Percentiles rank a stretch among this genome's conserved stretches.
These are phyloP conservation scores for Saraca asoca DNA, from an alignment of 331 rosid species.

Conservation along the genomic window DNA sequence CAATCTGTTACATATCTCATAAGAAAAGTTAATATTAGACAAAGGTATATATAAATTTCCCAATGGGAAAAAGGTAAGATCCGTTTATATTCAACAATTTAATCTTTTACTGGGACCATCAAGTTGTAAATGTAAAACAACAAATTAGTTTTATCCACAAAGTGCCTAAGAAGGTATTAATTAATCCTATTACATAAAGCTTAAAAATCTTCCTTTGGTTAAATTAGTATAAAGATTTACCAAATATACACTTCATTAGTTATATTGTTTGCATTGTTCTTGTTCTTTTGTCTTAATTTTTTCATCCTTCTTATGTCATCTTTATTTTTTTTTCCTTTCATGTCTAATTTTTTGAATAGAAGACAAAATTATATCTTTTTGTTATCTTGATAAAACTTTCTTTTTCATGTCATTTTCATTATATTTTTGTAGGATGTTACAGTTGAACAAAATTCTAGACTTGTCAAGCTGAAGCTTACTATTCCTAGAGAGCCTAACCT, in stretches of 20 bases:
- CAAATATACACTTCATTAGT: conserved; percentile 8
- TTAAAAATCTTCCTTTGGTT: conserved; percentile 26
- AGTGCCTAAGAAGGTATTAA: conserved; percentile 72
- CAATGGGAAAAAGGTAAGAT: no score
- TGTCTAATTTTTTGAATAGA: conserved; percentile 19
- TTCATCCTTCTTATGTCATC: neutral
- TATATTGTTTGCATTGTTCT: conserved; percentile 5
- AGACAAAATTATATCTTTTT: conserved; percentile 13
- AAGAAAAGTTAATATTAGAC: no score
- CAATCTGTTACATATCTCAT: no score
- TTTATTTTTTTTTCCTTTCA: conserved; percentile 10
- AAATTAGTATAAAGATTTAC: conserved; percentile 16
- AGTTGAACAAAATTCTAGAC: conserved; percentile 50
- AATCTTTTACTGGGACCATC: no score
- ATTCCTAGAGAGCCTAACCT: conserved; percentile 88
- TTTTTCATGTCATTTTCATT: neutral
- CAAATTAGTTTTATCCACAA: conserved; percentile 72
- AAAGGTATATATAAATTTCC: no score
- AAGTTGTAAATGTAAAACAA: conserved; percentile 57
- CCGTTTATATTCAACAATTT: no score
- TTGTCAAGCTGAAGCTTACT: conserved; percentile 67
- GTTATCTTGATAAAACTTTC: conserved; percentile 1
- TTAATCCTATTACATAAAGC: conserved; percentile 3
- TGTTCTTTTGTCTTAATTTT: conserved; percentile 22
- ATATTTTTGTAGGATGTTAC: conserved; percentile 60